Conservation (phyloP, 176 grass and related monocot species). For the Aegilops speltoides region DNA sequence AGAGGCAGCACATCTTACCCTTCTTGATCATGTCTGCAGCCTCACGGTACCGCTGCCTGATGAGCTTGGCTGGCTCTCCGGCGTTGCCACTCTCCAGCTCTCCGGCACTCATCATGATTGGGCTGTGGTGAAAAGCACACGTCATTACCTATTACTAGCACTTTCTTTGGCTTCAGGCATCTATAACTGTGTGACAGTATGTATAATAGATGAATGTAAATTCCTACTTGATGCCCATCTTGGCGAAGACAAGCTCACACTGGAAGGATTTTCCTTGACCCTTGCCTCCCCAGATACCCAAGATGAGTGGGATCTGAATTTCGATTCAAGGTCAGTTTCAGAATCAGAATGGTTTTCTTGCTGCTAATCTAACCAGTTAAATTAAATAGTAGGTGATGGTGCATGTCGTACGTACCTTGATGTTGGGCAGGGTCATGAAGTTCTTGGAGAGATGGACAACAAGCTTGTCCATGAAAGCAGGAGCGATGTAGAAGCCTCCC, state of each 20-base stretch:
- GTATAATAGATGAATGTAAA: not conserved
- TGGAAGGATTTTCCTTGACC: slow-evolving; percentile 99
- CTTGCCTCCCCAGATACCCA: slow-evolving; percentile 99
- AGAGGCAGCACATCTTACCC: slow-evolving; percentile 95
- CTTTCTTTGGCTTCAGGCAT: not conserved
- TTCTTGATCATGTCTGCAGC: slow-evolving; percentile 86
- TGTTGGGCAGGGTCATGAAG: slow-evolving; percentile 96
- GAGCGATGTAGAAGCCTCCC: slow-evolving; percentile 82
- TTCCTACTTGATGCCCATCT: slow-evolving; percentile 91
- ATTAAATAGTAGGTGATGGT: not conserved
- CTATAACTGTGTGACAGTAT: not conserved
- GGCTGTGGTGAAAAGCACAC: slow-evolving; percentile 28
- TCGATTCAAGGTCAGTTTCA: not conserved
- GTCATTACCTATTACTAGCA: not conserved
- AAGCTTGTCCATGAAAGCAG: slow-evolving; percentile 94
- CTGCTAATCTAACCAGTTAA: not conserved
- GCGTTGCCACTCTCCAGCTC: slow-evolving; percentile 98
- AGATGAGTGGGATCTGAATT: slow-evolving; percentile 81
- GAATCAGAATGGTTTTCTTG: not conserved
- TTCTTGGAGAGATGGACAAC: slow-evolving; percentile 94
- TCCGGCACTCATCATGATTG: slow-evolving; percentile 98
- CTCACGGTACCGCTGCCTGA: slow-evolving; percentile 92
- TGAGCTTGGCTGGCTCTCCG: slow-evolving; percentile 88
- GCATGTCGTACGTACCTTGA: slow-evolving; percentile 43
- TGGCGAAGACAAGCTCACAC: slow-evolving; percentile 89